A percentile compares a stretch with the other conserved stretches of the same genome.
These are phyloP conservation scores for Ceratobasidium sp. DNA, from an alignment of 1,284 basidiomycete genomes.

Conservation along the genomic window DNA sequence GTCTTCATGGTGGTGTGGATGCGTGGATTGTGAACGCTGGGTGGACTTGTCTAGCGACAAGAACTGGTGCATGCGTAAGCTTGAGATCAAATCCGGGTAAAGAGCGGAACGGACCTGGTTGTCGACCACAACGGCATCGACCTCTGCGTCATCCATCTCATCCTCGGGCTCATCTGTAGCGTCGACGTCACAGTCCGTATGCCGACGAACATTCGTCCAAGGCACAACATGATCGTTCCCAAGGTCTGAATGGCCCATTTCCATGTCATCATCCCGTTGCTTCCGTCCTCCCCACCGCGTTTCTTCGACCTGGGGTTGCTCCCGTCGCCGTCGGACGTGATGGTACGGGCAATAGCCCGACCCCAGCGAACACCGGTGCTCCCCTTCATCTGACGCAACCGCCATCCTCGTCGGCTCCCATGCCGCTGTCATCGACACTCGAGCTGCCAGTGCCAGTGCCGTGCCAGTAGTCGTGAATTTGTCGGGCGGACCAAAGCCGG, in stretches of 20 bases:
- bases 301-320: not conserved
- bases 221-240: slow-evolving; percentile 4
- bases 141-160: slow-evolving; percentile 48
- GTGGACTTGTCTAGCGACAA: slow-evolving; percentile 32
- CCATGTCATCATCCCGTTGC: slow-evolving; percentile 7
- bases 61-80: slow-evolving; percentile 10
- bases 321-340: slow-evolving; percentile 23
- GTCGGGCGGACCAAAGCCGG: slow-evolving; percentile 17
- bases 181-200: not conserved
- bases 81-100: not conserved
- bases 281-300: slow-evolving; percentile 15
- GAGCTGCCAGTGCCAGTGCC: slow-evolving; percentile 33
- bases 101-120: slow-evolving; percentile 22
- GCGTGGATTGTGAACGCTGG: slow-evolving; percentile 25
- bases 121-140: slow-evolving; percentile 34
- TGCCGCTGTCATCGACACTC: slow-evolving; percentile 13
- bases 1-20: slow-evolving; percentile 17
- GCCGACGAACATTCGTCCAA: slow-evolving; percentile 4
- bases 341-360: slow-evolving; percentile 18
- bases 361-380: slow-evolving; percentile 24
- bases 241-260: slow-evolving; percentile 10
- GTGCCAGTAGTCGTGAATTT: slow-evolving; percentile 16
- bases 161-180: slow-evolving; percentile 2
- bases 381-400: not conserved
- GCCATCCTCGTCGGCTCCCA: not conserved